Percentiles rank a stretch among this genome's conserved stretches.
Conservation (phyloP, 2,329 filamentous ascomycete genomes). For the Macrophomina pseudophaseolina region DNA sequence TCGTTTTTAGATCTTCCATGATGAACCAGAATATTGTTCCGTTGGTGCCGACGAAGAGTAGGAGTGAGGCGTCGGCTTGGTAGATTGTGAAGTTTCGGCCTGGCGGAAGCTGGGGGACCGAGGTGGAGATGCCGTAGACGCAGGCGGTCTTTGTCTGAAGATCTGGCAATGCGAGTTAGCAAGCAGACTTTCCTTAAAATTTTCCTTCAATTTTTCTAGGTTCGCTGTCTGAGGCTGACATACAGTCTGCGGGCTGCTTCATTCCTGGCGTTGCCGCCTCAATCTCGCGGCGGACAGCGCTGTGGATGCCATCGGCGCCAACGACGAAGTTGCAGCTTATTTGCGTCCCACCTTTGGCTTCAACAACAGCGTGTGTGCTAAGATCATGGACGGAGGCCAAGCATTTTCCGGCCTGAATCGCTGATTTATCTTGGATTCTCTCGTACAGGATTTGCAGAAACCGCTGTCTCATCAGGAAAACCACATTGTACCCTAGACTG, state of each 20-base stretch:
- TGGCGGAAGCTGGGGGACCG: slow-evolving; percentile 5
- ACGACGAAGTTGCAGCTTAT: slow-evolving; percentile 23
- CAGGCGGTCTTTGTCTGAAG: background rate
- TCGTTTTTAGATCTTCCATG: slow-evolving; percentile 34
- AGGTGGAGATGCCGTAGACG: slow-evolving; percentile 21
- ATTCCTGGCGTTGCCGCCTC: background rate
- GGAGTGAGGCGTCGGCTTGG: slow-evolving; percentile 28
- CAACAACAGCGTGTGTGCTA: background rate
- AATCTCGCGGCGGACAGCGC: slow-evolving; percentile 25
- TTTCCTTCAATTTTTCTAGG: too few relatives aligned
- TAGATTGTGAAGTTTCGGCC: slow-evolving; percentile 19
- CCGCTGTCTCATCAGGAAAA: slow-evolving; percentile 37
- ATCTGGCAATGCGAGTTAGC: slow-evolving; percentile 26
- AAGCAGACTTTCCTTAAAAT: too few relatives aligned
- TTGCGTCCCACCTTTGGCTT: slow-evolving; percentile 14
- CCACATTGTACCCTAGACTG: slow-evolving; percentile 5
- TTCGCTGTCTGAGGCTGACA: background rate
- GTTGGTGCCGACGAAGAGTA: slow-evolving; percentile 31
- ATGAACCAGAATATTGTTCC: slow-evolving; percentile 34
- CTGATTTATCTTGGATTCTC: slow-evolving; percentile 33
- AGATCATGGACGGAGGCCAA: background rate
- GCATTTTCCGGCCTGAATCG: slow-evolving; percentile 29
- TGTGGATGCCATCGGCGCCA: slow-evolving; percentile 26
- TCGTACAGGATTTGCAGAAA: slow-evolving; percentile 35
- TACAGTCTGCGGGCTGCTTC: background rate